phyloP scores from a whole-genome alignment of 2,329 filamentous ascomycete genomes.

The Neocatenulostroma microsporum region DNA sequence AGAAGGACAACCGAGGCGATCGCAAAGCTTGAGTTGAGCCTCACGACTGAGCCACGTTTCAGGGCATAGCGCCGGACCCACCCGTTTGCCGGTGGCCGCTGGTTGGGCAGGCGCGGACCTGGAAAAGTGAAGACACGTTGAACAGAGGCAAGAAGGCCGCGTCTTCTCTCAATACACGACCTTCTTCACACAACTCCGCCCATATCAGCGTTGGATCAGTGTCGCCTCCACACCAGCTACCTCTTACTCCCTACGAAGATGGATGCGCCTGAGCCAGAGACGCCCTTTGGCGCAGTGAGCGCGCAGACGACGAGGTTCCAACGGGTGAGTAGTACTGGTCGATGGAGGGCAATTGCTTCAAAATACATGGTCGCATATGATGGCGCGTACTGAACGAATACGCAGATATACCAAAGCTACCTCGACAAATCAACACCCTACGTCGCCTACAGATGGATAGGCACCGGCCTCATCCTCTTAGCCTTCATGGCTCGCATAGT shows the following conservation, averaged over 20 bases:
- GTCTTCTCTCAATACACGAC: background rate
- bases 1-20: no score
- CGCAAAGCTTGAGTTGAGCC: no score
- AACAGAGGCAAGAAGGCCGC: background rate
- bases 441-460: constrained; percentile 81
- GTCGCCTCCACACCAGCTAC: constrained; percentile 2
- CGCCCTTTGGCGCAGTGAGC: constrained; percentile 83
- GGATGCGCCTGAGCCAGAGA: constrained; percentile 84
- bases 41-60: no score
- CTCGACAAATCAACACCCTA: constrained; percentile 91
- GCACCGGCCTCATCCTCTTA: constrained; percentile 66
- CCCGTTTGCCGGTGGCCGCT: no score
- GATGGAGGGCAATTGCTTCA: background rate
- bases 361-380: no score
- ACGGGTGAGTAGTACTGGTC: constrained; percentile 51
- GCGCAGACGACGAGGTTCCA: constrained; percentile 71
- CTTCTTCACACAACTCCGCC: background rate
- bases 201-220: background rate
- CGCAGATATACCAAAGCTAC: constrained; percentile 86
- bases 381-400: no score
- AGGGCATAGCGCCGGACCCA: no score
- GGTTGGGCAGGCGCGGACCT: no score
- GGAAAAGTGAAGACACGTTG: background rate
- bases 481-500: constrained; percentile 87
- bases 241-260: constrained; percentile 41